These are phyloP conservation scores for Auxenochlorella pyrenoidosa DNA, from an alignment of 139 green algal species.

Conservation along the genomic window DNA sequence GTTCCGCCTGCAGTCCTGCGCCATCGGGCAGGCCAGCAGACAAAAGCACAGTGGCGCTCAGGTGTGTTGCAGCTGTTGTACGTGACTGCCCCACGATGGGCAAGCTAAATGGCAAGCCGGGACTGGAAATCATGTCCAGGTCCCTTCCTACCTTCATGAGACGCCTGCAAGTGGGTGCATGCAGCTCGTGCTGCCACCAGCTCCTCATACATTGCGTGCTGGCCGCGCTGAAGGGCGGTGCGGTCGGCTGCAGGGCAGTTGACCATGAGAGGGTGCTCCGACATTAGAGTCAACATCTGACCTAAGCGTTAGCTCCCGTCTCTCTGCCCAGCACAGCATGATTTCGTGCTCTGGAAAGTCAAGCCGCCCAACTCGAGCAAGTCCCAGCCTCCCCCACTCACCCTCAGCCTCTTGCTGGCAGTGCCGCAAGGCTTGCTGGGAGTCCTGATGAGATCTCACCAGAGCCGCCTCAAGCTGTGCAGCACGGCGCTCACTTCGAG, in stretches of 20 bases:
- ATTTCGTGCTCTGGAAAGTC: too few relatives aligned
- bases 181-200: not conserved
- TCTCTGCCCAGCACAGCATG: too few relatives aligned
- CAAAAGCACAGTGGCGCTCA: too few relatives aligned
- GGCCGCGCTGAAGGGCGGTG: conserved; percentile 23
- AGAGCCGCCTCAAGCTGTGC: not conserved
- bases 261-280: too few relatives aligned
- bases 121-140: too few relatives aligned
- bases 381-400: not conserved
- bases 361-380: too few relatives aligned
- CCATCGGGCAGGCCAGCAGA: too few relatives aligned
- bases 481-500: not conserved
- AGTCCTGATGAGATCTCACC: not conserved
- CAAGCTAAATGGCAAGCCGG: too few relatives aligned
- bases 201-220: conserved; percentile 20
- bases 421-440: not conserved
- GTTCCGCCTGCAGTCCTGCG: conserved; percentile 3
- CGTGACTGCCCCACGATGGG: too few relatives aligned
- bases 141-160: not conserved
- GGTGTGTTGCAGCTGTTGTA: too few relatives aligned
- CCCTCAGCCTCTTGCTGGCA: conserved; percentile 1
- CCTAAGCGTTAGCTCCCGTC: too few relatives aligned
- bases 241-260: conserved; percentile 20
- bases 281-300: too few relatives aligned
- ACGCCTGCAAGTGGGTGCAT: not conserved